Evolutionary conservation across 805 yeast genomes (phyloP).

Genomic region (Metschnikowia bowlesiae): DNA sequence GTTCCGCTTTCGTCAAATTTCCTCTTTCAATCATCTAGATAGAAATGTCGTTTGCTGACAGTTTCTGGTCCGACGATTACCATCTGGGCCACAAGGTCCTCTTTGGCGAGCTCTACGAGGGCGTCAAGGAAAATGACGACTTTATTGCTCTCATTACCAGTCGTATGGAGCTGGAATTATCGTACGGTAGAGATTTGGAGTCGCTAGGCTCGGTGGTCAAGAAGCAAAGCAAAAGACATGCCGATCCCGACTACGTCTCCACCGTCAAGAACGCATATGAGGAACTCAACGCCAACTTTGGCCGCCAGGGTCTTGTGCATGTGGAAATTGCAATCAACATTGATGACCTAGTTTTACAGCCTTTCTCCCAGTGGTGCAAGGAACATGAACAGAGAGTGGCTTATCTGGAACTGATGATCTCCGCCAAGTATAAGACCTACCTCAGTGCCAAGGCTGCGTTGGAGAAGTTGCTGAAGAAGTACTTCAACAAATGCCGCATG

Average conservation of each 20-base stretch:
- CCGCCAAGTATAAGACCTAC: conserved; percentile 48
- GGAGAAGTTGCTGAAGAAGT: conserved; percentile 58
- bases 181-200: conserved; percentile 56
- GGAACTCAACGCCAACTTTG: conserved; percentile 52
- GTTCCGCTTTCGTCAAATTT: not conserved
- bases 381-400: conserved; percentile 68
- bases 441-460: conserved; percentile 44
- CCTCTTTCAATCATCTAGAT: too few relatives aligned
- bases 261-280: conserved; percentile 59
- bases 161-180: conserved; percentile 67
- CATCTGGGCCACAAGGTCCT: conserved; percentile 48
- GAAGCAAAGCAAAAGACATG: conserved; percentile 40
- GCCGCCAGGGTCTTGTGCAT: conserved; percentile 55
- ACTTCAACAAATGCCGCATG: conserved; percentile 72
- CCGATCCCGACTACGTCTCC: conserved; percentile 55
- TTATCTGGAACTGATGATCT: conserved; percentile 52
- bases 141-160: conserved; percentile 60
- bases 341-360: conserved; percentile 55
- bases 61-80: conserved; percentile 73
- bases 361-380: conserved; percentile 69
- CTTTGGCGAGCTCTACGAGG: conserved; percentile 53
- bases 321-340: conserved; percentile 59
- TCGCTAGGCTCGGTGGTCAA: conserved; percentile 36
- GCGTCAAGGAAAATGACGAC: conserved; percentile 67
- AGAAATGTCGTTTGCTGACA: conserved; percentile 58